Percentiles rank a stretch among this genome's conserved stretches.
Evolutionary conservation across 257 asterid genomes (phyloP).

Genomic region (Striga asiatica): DNA sequence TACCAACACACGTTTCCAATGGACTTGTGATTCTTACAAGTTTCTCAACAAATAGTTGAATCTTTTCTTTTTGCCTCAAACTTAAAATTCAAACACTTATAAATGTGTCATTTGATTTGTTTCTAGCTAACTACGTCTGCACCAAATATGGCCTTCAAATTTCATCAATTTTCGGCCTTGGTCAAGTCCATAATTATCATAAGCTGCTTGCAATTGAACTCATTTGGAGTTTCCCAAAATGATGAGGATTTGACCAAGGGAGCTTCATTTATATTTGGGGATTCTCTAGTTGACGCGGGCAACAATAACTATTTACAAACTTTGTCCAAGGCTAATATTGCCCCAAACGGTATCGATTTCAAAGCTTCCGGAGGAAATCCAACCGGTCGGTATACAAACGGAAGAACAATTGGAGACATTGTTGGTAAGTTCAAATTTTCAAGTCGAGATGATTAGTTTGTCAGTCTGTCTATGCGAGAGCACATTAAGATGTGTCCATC

Average conservation of each 20-base stretch:
- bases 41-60: constrained; percentile 16
- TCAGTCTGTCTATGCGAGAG: neutral
- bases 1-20: constrained; percentile 40
- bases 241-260: constrained; percentile 40
- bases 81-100: constrained; percentile 4
- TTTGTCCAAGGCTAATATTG: constrained; percentile 56
- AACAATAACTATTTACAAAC: constrained; percentile 72
- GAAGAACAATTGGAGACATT: constrained; percentile 83
- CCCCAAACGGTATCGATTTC: constrained; percentile 84
- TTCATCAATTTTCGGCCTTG: constrained; percentile 13
- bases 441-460: too few species aligned
- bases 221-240: constrained; percentile 20
- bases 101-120: constrained; percentile 9
- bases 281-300: constrained; percentile 92
- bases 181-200: constrained; percentile 19
- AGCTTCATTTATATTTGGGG: constrained; percentile 74
- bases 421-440: constrained; percentile 38
- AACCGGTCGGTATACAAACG: constrained; percentile 81
- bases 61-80: neutral
- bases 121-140: neutral
- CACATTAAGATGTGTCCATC: too few species aligned
- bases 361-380: constrained; percentile 75
- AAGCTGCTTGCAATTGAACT: constrained; percentile 12
- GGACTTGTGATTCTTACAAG: constrained; percentile 22
- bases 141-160: constrained; percentile 27